Evolutionary conservation across 305 asterid genomes (phyloP), one percentile per base, ranked within the genome.

Genomic region (Fraxinus latifolia): DNA sequence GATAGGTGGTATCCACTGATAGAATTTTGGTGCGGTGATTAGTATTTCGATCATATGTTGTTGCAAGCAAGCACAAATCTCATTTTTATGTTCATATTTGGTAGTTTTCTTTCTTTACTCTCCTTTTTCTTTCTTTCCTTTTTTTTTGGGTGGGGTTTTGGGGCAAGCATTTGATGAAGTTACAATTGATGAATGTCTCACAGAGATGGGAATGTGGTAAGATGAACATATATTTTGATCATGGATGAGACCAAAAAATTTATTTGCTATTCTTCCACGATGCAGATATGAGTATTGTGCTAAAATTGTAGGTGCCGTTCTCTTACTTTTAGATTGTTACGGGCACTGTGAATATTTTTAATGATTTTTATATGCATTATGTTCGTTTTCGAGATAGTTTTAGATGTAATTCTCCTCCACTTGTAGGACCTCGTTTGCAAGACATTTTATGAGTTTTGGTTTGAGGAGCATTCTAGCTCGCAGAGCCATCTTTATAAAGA

Each of bases 381-480:
- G 37, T 67, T 67, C 37, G 15, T 67, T 67, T 67, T 67, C 9
- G 74, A 67, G 73, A 65, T 25, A 67, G 37, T 25, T 67, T 58
- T 67, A 12, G 6, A 27, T 67, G 34, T 67, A 29, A 53, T 15
- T 55, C 42, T 74, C 78, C 78, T 82, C 74, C 82, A 60, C 34
- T 71, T 83, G 75, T 92, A 96, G 99, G 99, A 96, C 83, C 92
- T 96, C 77, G 99, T 96, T 83, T 96, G 98, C 94, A 96, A 91
- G 95, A 93, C 99, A 75, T 95, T 96, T 90, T 94, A 91, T 85
- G 98, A 96, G 91, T 96, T 96, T 85, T 96, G 99, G 99, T 96
- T 96, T 89, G 99, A 96, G 91, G 99, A 94, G 87, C 91, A 94
- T 83, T 91, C 93, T 87, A 89, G 91, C 84, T 72, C 81, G 42